A percentile compares a stretch with the other conserved stretches of the same genome.
phyloP scores from a whole-genome alignment of 2,329 filamentous ascomycete species.

The Emericellopsis cladophorae region DNA sequence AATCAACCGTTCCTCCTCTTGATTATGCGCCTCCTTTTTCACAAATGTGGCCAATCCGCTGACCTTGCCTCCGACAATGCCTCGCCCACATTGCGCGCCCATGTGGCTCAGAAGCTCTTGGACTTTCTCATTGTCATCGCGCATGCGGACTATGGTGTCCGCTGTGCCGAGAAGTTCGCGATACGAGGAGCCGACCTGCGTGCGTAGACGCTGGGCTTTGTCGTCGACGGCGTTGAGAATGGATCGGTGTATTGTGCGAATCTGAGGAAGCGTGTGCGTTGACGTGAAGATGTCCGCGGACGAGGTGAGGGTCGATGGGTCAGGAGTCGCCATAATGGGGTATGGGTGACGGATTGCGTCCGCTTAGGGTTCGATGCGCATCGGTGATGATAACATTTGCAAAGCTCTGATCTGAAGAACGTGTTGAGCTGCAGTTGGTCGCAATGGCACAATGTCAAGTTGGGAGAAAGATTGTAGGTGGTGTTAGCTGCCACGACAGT shows the following conservation, averaged over 20 bases:
- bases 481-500: too few relatives aligned
- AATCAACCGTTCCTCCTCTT: conserved; percentile 14
- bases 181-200: conserved; percentile 58
- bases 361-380: too few relatives aligned
- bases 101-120: conserved; percentile 61
- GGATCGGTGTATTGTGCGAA: conserved; percentile 48
- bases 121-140: conserved; percentile 59
- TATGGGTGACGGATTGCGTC: too few relatives aligned
- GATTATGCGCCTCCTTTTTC: conserved; percentile 7
- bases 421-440: too few relatives aligned
- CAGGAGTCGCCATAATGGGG: conserved; percentile 25
- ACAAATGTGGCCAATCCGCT: conserved; percentile 38
- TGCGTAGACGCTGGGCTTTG: conserved; percentile 48
- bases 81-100: conserved; percentile 65
- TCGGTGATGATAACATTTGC: too few relatives aligned
- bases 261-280: conserved; percentile 47
- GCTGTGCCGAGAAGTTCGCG: conserved; percentile 84
- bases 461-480: too few relatives aligned
- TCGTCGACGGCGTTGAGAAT: conserved; percentile 49
- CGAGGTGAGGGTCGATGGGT: conserved; percentile 33
- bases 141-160: conserved; percentile 88
- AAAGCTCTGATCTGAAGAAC: too few relatives aligned
- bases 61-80: conserved; percentile 54
- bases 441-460: too few relatives aligned
- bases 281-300: conserved; percentile 42